Percentiles rank a stretch among this genome's conserved stretches.
These are phyloP conservation scores for Wickerhamomyces pijperi DNA, from an alignment of 805 yeast species.

Conservation along the genomic window DNA sequence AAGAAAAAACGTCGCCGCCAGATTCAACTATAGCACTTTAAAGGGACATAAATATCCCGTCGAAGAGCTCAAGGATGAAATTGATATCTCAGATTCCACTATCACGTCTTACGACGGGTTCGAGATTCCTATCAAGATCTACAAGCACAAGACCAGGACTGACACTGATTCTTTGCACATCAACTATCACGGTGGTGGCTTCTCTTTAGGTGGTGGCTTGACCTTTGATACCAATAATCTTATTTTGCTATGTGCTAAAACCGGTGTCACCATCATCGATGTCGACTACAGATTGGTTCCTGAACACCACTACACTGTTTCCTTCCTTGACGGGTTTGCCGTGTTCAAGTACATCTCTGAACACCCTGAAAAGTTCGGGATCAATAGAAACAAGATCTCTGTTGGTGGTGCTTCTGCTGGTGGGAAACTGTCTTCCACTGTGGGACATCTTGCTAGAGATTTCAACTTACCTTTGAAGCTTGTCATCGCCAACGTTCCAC, in stretches of 20 bases:
- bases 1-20: neutral
- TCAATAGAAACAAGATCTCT: neutral
- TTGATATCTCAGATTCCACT: neutral
- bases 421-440: neutral
- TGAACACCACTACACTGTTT: neutral
- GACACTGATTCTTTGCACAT: neutral
- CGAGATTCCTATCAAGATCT: neutral
- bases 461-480: neutral
- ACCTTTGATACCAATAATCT: neutral
- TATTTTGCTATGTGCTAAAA: neutral
- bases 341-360: neutral
- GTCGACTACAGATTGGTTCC: neutral
- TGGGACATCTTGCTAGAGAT: constrained; percentile 1
- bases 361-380: neutral
- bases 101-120: neutral
- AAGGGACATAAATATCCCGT: neutral
- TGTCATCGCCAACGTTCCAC: constrained; percentile 1
- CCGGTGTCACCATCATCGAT: neutral
- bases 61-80: neutral
- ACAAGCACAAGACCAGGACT: neutral
- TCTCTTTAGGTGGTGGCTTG: neutral
- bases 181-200: neutral
- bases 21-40: neutral
- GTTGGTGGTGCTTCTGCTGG: constrained; percentile 2
- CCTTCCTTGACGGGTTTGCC: neutral